Conservation (phyloP, 2,329 filamentous ascomycete genomes). For the Claviceps africana region DNA sequence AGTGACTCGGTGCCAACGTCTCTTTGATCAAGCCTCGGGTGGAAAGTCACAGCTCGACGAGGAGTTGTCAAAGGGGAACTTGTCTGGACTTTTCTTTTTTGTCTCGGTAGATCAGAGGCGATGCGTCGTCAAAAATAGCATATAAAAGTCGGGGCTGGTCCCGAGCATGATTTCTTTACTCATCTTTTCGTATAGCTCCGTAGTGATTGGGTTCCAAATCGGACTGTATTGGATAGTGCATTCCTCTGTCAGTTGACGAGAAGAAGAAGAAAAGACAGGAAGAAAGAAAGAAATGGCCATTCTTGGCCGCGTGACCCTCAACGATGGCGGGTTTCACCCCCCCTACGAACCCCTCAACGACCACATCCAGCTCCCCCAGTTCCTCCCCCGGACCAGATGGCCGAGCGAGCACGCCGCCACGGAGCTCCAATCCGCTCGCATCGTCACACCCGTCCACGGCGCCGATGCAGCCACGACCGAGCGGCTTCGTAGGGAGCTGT, state of each 20-base stretch:
- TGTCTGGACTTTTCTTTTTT: too few species aligned
- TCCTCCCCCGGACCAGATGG: constrained; percentile 8
- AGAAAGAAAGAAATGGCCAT: not conserved
- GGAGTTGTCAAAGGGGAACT: too few species aligned
- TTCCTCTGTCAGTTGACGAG: not conserved
- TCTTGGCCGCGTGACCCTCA: constrained; percentile 4
- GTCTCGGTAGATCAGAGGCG: too few species aligned
- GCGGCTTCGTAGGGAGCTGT: not conserved
- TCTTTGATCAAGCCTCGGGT: not conserved
- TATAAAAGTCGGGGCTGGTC: too few species aligned
- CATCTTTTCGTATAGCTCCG: too few species aligned
- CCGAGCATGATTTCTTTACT: too few species aligned
- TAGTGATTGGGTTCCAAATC: too few species aligned
- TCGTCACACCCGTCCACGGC: constrained; percentile 1
- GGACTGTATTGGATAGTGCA: not conserved
- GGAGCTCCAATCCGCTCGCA: not conserved
- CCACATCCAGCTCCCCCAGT: constrained; percentile 10
- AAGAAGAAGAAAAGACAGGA: not conserved
- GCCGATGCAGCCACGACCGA: not conserved
- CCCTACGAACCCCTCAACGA: constrained; percentile 2
- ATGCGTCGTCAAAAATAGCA: too few species aligned
- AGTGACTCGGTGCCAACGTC: not conserved
- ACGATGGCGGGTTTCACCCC: not conserved
- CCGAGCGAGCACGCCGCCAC: not conserved
- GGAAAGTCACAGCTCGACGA: too few species aligned